phyloP scores from a whole-genome alignment of 805 yeast species.

The Debaryomyces prosopidis region DNA sequence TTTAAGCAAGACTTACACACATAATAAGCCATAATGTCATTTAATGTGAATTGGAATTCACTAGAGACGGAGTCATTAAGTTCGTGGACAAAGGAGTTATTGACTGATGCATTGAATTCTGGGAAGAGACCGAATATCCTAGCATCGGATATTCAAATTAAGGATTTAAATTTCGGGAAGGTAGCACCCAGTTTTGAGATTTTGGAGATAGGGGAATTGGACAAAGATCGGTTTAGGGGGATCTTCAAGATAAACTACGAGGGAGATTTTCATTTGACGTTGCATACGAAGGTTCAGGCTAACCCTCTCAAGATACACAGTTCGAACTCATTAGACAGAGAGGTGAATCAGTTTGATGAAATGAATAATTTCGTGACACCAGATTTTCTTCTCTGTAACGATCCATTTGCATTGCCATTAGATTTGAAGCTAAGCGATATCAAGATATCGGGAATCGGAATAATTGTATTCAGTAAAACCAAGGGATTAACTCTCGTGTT shows the following conservation, averaged over 20 bases:
- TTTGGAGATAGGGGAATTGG: slow-evolving; percentile 80
- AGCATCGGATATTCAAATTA: slow-evolving; percentile 66
- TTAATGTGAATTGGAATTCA: slow-evolving; percentile 75
- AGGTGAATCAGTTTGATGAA: slow-evolving; percentile 25
- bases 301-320: slow-evolving; percentile 75
- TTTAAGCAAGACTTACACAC: no score
- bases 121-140: slow-evolving; percentile 71
- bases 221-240: slow-evolving; percentile 73
- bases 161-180: slow-evolving; percentile 71
- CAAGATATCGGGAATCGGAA: slow-evolving; percentile 75
- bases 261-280: slow-evolving; percentile 74
- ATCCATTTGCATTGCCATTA: slow-evolving; percentile 75
- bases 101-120: slow-evolving; percentile 72
- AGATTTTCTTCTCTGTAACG: slow-evolving; percentile 60
- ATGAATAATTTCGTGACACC: slow-evolving; percentile 57
- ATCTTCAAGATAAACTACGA: slow-evolving; percentile 74
- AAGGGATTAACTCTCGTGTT: slow-evolving; percentile 86
- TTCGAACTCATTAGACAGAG: slow-evolving; percentile 39
- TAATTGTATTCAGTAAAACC: slow-evolving; percentile 76
- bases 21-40: slow-evolving; percentile 53
- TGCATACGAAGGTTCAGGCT: slow-evolving; percentile 81
- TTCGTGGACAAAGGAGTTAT: slow-evolving; percentile 60
- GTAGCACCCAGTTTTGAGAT: slow-evolving; percentile 76
- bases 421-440: slow-evolving; percentile 74
- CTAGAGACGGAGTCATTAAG: slow-evolving; percentile 65